Evolutionary conservation across 352 stramenopile genomes (phyloP).

Genomic region (Pythium sp.): DNA sequence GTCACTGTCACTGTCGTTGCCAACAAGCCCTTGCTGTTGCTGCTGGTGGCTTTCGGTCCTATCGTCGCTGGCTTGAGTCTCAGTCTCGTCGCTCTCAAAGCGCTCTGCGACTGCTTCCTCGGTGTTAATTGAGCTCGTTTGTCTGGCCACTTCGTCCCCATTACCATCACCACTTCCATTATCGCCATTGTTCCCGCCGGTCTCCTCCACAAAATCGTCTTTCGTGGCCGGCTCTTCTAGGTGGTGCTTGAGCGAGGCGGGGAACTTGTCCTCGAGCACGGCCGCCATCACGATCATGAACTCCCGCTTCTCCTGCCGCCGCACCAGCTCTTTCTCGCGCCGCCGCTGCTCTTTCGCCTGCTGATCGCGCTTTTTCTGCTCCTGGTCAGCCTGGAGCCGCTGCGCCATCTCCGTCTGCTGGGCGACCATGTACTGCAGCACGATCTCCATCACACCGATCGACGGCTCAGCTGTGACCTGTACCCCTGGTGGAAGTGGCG

Average conservation of each 20-base stretch:
- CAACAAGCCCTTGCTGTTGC: background rate
- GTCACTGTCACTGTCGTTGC: background rate
- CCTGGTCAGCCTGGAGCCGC: conserved; percentile 31
- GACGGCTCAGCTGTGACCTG: background rate
- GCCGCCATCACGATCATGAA: conserved; percentile 53
- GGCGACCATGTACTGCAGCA: conserved; percentile 50
- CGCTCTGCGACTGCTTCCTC: background rate
- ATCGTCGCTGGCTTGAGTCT: background rate
- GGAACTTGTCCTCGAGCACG: conserved; percentile 44
- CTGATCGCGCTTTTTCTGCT: conserved; percentile 27
- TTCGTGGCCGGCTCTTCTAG: conserved; percentile 6
- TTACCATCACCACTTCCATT: background rate
- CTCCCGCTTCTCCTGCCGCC: conserved; percentile 40
- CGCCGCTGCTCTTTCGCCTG: conserved; percentile 28
- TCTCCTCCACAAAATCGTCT: conserved; percentile 5
- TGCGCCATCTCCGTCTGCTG: conserved; percentile 46
- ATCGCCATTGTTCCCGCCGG: background rate
- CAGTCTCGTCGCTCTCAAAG: conserved; percentile 3
- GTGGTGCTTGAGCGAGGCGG: conserved; percentile 36
- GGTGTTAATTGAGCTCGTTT: background rate
- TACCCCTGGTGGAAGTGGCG: background rate
- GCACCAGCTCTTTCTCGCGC: conserved; percentile 30
- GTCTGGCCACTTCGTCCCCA: background rate
- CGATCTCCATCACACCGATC: conserved; percentile 43
- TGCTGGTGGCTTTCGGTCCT: background rate